phyloP scores from a whole-genome alignment of 2,329 filamentous ascomycete species.

The Pyrenophora tritici-repentis region DNA sequence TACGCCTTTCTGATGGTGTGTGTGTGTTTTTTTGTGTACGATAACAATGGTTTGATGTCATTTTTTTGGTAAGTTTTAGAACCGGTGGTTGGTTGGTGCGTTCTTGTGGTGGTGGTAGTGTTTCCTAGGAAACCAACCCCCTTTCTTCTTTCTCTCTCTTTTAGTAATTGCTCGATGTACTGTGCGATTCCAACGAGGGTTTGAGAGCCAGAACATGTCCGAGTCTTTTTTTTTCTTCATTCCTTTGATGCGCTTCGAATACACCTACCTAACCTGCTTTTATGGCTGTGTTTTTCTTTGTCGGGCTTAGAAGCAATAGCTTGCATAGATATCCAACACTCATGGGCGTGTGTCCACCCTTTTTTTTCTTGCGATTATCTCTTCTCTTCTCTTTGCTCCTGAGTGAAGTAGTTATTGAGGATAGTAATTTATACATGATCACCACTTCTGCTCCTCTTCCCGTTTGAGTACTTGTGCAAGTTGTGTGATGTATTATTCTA shows the following conservation, averaged over 20 bases:
- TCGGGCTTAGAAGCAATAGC: neutral
- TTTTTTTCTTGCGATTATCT: neutral
- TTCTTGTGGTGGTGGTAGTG: too few relatives aligned
- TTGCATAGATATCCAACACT: slow-evolving; percentile 5
- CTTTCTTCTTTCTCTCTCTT: neutral
- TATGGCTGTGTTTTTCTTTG: neutral
- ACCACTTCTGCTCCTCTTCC: too few relatives aligned
- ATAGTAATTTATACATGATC: neutral
- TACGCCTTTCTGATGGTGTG: neutral
- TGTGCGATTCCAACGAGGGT: neutral
- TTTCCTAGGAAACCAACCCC: too few relatives aligned
- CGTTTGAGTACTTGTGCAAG: too few relatives aligned
- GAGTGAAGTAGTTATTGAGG: too few relatives aligned
- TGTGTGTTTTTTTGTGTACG: neutral
- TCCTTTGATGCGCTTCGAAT: neutral
- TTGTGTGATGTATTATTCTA: too few relatives aligned
- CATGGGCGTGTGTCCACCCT: neutral
- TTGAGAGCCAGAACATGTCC: slow-evolving; percentile 7
- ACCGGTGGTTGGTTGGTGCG: too few relatives aligned
- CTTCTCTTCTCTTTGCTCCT: too few relatives aligned
- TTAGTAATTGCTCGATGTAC: slow-evolving; percentile 8
- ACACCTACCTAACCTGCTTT: neutral
- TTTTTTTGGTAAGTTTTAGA: too few relatives aligned
- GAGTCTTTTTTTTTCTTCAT: neutral
- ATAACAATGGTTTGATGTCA: slow-evolving; percentile 3